phyloP scores from a whole-genome alignment of 148 eudicot genomes.

The Amaranthus cruentus region DNA sequence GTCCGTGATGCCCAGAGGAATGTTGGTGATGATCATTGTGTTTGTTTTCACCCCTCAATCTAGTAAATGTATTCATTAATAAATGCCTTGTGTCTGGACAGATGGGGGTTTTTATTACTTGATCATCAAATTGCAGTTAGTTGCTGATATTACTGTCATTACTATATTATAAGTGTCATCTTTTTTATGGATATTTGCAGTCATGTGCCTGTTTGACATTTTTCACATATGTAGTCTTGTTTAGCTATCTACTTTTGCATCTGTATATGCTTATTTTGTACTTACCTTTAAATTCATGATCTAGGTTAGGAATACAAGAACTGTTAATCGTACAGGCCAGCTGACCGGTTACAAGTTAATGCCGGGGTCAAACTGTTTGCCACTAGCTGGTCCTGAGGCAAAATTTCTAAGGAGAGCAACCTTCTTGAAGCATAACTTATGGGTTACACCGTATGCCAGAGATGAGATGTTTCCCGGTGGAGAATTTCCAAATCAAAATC shows the following conservation, averaged over 20 bases:
- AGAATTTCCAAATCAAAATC: constrained; percentile 96
- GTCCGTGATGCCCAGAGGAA: too few species aligned
- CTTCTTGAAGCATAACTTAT: constrained; percentile 92
- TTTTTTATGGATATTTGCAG: neutral
- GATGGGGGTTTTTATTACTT: neutral
- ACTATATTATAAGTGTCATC: neutral
- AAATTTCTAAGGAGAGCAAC: constrained; percentile 92
- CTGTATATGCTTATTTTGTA: neutral
- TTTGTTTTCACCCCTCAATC: too few species aligned
- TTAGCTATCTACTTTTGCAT: neutral
- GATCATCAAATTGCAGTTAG: neutral
- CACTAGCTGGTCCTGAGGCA: constrained; percentile 90
- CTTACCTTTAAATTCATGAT: constrained; percentile 7
- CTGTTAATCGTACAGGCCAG: constrained; percentile 87
- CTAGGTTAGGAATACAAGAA: constrained; percentile 91
- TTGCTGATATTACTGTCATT: neutral
- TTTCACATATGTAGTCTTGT: neutral
- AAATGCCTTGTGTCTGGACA: neutral
- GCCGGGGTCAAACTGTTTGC: constrained; percentile 87
- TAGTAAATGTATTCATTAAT: neutral
- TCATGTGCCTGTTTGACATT: neutral
- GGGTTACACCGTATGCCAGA: constrained; percentile 78
- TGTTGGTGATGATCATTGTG: too few species aligned
- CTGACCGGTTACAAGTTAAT: constrained; percentile 91
- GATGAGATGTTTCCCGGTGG: constrained; percentile 92